These are phyloP conservation scores for Paraphoma sp. DNA, from an alignment of 2,329 filamentous ascomycete species.

Conservation along the genomic window DNA sequence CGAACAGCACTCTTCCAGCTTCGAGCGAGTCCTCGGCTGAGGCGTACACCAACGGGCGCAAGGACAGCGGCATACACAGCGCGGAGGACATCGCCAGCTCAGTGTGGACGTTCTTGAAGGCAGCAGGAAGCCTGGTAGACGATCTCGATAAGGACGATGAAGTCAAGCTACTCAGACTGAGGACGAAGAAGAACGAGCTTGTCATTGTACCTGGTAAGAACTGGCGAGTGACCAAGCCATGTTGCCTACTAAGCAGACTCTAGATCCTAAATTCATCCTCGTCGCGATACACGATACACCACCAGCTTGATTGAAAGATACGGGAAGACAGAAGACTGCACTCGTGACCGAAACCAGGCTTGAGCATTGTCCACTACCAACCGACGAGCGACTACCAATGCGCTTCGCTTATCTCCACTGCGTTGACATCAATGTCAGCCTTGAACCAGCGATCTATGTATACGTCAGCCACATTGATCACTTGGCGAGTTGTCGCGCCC, in stretches of 20 bases:
- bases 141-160: slow-evolving; percentile 80
- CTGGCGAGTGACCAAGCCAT: neutral
- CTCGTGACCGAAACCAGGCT: slow-evolving; percentile 1
- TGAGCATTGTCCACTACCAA: too few species aligned
- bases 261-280: slow-evolving; percentile 76
- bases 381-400: slow-evolving; percentile 61
- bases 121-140: slow-evolving; percentile 72
- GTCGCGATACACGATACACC: slow-evolving; percentile 85
- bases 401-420: slow-evolving; percentile 69
- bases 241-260: too few species aligned
- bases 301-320: slow-evolving; percentile 57
- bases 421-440: slow-evolving; percentile 72
- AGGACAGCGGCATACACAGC: slow-evolving; percentile 60
- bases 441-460: slow-evolving; percentile 69
- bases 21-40: slow-evolving; percentile 40
- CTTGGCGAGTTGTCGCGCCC: neutral
- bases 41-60: slow-evolving; percentile 40
- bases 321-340: neutral
- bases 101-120: slow-evolving; percentile 77
- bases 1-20: slow-evolving; percentile 47
- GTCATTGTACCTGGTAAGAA: slow-evolving; percentile 73
- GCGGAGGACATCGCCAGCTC: slow-evolving; percentile 76
- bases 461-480: slow-evolving; percentile 9
- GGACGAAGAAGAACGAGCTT: slow-evolving; percentile 85
- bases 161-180: slow-evolving; percentile 74